These are phyloP conservation scores for Solanum hybrid DNA, from an alignment of 305 asterid genomes.

Conservation along the genomic window DNA sequence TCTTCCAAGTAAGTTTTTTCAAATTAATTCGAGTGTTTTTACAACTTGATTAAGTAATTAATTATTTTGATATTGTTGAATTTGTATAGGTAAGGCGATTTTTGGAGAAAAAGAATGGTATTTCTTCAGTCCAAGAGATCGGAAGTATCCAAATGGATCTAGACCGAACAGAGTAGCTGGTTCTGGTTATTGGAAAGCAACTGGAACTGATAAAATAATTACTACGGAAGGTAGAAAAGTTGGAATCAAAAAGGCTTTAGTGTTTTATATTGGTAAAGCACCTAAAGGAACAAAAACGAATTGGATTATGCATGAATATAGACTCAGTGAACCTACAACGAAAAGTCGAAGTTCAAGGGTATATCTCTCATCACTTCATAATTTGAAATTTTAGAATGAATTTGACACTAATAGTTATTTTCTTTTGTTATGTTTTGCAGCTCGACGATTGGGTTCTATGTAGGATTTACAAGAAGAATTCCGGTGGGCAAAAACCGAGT, in stretches of 20 bases:
- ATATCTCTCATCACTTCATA: too few relatives aligned
- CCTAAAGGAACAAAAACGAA: constrained; percentile 82
- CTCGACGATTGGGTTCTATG: constrained; percentile 44
- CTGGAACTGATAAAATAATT: constrained; percentile 76
- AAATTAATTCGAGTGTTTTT: not conserved
- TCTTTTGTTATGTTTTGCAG: constrained; percentile 1
- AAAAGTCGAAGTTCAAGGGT: constrained; percentile 46
- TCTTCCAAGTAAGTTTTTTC: constrained; percentile 49
- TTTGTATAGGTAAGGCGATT: constrained; percentile 44
- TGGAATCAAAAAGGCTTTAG: constrained; percentile 78
- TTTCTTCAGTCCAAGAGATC: constrained; percentile 71
- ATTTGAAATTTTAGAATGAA: not conserved
- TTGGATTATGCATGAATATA: constrained; percentile 89
- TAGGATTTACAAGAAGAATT: constrained; percentile 35
- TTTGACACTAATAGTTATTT: not conserved
- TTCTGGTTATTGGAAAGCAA: constrained; percentile 87
- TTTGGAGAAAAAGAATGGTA: constrained; percentile 93
- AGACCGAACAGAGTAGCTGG: constrained; percentile 79
- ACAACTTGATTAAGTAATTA: not conserved
- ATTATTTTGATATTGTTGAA: not conserved
- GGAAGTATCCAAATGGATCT: constrained; percentile 82
- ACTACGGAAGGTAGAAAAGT: constrained; percentile 55
- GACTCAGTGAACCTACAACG: constrained; percentile 41
- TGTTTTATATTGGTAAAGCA: constrained; percentile 76
- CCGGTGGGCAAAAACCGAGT: constrained; percentile 5